phyloP scores from a whole-genome alignment of 2,329 filamentous ascomycete genomes.

The Clonostachys rosea region DNA sequence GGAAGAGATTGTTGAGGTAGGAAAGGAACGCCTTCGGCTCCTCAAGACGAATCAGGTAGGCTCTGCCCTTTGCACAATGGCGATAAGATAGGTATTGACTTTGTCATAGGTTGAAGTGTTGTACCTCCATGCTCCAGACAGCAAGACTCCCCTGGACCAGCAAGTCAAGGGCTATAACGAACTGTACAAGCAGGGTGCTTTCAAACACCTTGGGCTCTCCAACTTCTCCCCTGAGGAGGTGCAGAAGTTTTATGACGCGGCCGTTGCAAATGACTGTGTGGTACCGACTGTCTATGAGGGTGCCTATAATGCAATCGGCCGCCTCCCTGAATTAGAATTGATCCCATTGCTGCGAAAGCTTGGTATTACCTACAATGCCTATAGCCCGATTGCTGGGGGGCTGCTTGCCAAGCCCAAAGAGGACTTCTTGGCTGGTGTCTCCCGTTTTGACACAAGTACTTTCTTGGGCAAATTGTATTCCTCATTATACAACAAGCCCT shows the following conservation, averaged over 20 bases:
- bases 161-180: constrained; percentile 57
- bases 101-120: neutral
- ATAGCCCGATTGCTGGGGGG: constrained; percentile 50
- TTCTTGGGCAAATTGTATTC: constrained; percentile 32
- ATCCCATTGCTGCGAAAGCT: constrained; percentile 37
- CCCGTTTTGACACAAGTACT: constrained; percentile 49
- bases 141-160: constrained; percentile 49
- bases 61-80: neutral
- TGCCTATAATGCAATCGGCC: constrained; percentile 30
- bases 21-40: neutral
- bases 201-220: constrained; percentile 35
- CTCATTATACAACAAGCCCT: constrained; percentile 7
- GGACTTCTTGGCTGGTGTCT: constrained; percentile 25
- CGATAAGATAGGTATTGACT: neutral
- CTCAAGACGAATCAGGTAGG: neutral
- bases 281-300: constrained; percentile 38
- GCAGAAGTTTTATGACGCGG: constrained; percentile 24
- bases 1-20: neutral
- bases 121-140: neutral
- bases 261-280: constrained; percentile 28
- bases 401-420: constrained; percentile 43
- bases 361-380: constrained; percentile 36
- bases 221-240: constrained; percentile 34
- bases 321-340: constrained; percentile 28
- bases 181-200: constrained; percentile 46